Evolutionary conservation across 208 protist species (phyloP).

Genomic region (Leishmania arabica): DNA sequence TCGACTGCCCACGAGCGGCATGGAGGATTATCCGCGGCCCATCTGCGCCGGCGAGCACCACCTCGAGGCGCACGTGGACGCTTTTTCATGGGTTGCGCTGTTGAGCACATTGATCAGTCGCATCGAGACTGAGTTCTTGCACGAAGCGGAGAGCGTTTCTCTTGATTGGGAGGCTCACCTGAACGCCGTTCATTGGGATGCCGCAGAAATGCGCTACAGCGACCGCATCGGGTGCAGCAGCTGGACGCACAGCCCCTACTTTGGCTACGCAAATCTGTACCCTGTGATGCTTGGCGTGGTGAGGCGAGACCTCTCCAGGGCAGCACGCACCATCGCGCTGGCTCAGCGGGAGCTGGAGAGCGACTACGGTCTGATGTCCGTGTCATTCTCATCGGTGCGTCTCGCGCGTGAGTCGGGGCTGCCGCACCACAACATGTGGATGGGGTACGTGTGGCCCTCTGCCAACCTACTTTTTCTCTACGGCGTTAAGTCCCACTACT

Average conservation of each 20-base stretch:
- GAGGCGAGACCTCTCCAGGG: conserved; percentile 37
- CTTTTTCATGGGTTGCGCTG: conserved; percentile 81
- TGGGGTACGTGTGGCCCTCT: conserved; percentile 72
- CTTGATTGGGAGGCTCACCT: conserved; percentile 78
- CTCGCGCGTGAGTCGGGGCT: conserved; percentile 48
- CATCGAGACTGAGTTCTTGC: conserved; percentile 57
- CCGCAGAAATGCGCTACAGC: conserved; percentile 50
- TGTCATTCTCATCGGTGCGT: conserved; percentile 64
- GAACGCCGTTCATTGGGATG: conserved; percentile 78
- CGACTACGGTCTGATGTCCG: conserved; percentile 74
- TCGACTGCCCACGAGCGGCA: conserved; percentile 66
- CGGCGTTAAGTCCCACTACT: conserved; percentile 66
- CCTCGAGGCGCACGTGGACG: conserved; percentile 79
- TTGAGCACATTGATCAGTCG: conserved; percentile 64
- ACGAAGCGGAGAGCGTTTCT: conserved; percentile 46
- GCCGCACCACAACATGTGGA: conserved; percentile 69
- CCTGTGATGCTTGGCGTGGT: conserved; percentile 72
- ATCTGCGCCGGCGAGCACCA: conserved; percentile 52
- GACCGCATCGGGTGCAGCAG: conserved; percentile 64
- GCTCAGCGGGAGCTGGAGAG: conserved; percentile 54
- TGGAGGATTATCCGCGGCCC: conserved; percentile 82
- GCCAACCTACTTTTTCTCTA: conserved; percentile 67
- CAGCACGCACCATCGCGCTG: conserved; percentile 45
- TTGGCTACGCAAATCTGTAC: conserved; percentile 80
- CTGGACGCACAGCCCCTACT: conserved; percentile 64